A percentile compares a stretch with the other conserved stretches of the same genome.
Evolutionary conservation across 306 rosid genomes (phyloP).

Genomic region (Rubus parviflorus): DNA sequence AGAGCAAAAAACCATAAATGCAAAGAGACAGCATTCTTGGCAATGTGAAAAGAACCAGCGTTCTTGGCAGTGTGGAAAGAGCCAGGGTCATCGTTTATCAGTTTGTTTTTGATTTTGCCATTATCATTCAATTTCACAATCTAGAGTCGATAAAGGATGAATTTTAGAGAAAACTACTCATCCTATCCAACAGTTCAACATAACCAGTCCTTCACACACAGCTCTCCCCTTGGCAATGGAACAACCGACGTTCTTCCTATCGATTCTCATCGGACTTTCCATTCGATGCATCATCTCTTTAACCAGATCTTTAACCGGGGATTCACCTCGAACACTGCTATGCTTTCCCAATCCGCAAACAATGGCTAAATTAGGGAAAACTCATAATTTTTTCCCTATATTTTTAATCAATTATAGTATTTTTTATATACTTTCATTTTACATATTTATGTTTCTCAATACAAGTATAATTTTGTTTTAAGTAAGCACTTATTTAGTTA

Average conservation of each 20-base stretch:
- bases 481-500: too few species aligned
- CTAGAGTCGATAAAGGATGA: neutral
- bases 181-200: constrained; percentile 2
- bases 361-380: too few species aligned
- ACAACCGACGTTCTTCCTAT: constrained; percentile 71
- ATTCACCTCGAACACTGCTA: constrained; percentile 68
- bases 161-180: neutral
- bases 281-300: constrained; percentile 60
- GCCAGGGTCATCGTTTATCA: neutral
- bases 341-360: constrained; percentile 81
- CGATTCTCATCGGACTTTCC: constrained; percentile 62
- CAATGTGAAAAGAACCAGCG: too few species aligned
- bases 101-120: neutral
- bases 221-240: constrained; percentile 71
- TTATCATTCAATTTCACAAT: neutral
- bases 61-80: too few species aligned
- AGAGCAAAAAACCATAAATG: too few species aligned
- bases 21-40: too few species aligned
- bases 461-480: too few species aligned
- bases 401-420: too few species aligned
- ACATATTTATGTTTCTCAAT: too few species aligned
- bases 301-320: constrained; percentile 59
- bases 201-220: constrained; percentile 64
- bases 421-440: too few species aligned
- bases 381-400: too few species aligned